Percentiles rank a stretch among this genome's conserved stretches.
Evolutionary conservation across 2,329 filamentous ascomycete genomes (phyloP).

Genomic region (Diaporthe eres): DNA sequence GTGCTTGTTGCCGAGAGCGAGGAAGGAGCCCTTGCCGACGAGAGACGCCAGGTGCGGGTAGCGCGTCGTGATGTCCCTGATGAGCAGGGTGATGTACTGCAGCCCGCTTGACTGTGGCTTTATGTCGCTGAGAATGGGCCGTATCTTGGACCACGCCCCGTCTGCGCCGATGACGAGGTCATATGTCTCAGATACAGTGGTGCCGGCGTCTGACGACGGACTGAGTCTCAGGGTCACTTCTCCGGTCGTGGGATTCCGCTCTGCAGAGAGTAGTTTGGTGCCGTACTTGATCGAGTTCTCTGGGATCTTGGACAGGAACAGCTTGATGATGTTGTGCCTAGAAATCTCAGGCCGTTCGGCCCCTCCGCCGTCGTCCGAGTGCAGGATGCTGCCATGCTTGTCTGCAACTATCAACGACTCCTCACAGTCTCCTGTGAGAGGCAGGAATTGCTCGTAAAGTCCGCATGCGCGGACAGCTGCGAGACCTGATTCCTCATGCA

Average conservation of each 20-base stretch:
- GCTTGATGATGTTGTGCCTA: conserved; percentile 51
- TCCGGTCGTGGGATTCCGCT: background rate
- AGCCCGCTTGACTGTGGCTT: conserved; percentile 57
- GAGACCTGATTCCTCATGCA: conserved; percentile 62
- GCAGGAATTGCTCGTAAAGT: conserved; percentile 59
- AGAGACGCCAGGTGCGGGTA: conserved; percentile 56
- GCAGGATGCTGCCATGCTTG: conserved; percentile 46
- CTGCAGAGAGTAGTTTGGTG: conserved; percentile 49
- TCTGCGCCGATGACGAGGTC: conserved; percentile 58
- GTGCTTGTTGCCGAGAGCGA: conserved; percentile 54
- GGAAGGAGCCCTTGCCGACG: conserved; percentile 56
- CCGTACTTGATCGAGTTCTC: conserved; percentile 55
- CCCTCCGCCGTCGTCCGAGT: conserved; percentile 44
- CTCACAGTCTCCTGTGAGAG: conserved; percentile 58
- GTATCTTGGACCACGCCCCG: conserved; percentile 57
- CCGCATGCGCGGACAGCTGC: conserved; percentile 60
- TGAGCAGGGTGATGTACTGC: conserved; percentile 54
- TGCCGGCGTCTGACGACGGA: conserved; percentile 43
- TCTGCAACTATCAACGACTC: conserved; percentile 56
- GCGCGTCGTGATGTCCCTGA: conserved; percentile 50
- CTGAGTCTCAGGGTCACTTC: conserved; percentile 40
- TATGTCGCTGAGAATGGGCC: conserved; percentile 52
- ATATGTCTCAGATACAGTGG: conserved; percentile 45
- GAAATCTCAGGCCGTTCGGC: conserved; percentile 55
- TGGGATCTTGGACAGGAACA: conserved; percentile 52